Base-by-base conservation (phyloP, 2,329 filamentous ascomycete species). In the Exophiala alcalophila region DNA sequence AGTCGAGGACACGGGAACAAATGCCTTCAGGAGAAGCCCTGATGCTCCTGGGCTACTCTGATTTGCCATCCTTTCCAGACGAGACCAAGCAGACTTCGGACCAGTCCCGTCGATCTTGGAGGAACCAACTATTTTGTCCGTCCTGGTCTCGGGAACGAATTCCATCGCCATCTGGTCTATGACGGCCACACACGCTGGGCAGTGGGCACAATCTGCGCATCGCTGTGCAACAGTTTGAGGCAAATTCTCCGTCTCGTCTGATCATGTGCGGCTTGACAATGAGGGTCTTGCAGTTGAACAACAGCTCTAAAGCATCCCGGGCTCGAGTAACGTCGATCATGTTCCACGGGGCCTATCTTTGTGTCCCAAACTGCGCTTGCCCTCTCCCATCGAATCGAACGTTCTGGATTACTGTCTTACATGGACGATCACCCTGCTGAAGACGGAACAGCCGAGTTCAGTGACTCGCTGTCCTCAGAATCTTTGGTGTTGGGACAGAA, bases 31-130 rank as follows among this genome's bases (percentile, higher is more conserved):
- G 23, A 26, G 18, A 32, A 31, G 9, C 15, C 12, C 26, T 16
- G 15, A 24, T 24, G 15, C n/a, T 24, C 18, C 10, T n/a, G 5
- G 4, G 8, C 21, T 39, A 39, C 32, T 20, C 11, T 39, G 37
- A 50, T 50, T 47, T 39, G 47, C 24, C 39, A 38, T 40, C 38
- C 40, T n/a, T n/a, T n/a, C n/a, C n/a, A n/a, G n/a, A 24, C 41
- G 19, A 40, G 33, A 40, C 35, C 16, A 38, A 30, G 19, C 27
- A 19, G 21, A 25, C 7, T 12, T 34, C 21, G 23, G 20, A 18
- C 19, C 31, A 20, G 40, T 23, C 32, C 18, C 14, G 11, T 14
- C 28, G 27, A 38, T 29, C 27, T 16, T 45, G 20, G 18, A 27
- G 18, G 10, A 5, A 24, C 11, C 25, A 20, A 31, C 11, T 29